phyloP scores from a whole-genome alignment of 2,329 filamentous ascomycete species.

The Neospermospora avenae region DNA sequence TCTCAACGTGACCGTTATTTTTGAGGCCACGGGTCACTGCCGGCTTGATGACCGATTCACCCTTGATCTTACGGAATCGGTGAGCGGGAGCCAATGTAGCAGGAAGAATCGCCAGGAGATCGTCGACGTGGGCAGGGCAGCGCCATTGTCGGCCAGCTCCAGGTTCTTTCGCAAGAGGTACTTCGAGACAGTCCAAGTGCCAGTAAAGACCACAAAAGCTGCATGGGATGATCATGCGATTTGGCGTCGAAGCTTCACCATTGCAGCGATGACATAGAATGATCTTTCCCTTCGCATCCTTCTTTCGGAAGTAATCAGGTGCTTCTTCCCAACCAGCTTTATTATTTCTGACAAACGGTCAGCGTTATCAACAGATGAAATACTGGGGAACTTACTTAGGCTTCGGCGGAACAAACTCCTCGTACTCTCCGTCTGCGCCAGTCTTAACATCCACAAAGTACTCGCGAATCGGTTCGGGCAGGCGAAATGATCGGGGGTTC shows the following conservation, averaged over 20 bases:
- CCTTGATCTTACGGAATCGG: slow-evolving; percentile 58
- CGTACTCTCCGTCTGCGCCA: slow-evolving; percentile 75
- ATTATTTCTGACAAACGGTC: slow-evolving; percentile 7
- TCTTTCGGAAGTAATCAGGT: slow-evolving; percentile 65
- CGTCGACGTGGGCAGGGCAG: slow-evolving; percentile 83
- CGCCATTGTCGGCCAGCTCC: slow-evolving; percentile 72
- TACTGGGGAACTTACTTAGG: slow-evolving; percentile 52
- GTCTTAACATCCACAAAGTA: slow-evolving; percentile 79
- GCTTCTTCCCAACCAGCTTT: slow-evolving; percentile 52
- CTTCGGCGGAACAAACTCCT: slow-evolving; percentile 56
- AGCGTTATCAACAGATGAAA: not conserved
- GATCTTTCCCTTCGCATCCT: slow-evolving; percentile 68
- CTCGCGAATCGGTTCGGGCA: slow-evolving; percentile 68
- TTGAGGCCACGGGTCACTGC: slow-evolving; percentile 59
- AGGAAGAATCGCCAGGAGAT: slow-evolving; percentile 62
- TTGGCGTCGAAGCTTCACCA: slow-evolving; percentile 54
- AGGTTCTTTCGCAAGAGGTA: slow-evolving; percentile 77
- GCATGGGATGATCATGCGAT: slow-evolving; percentile 77
- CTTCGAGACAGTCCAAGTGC: slow-evolving; percentile 90
- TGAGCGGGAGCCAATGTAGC: slow-evolving; percentile 56
- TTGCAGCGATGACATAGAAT: slow-evolving; percentile 79
- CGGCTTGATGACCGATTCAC: slow-evolving; percentile 49
- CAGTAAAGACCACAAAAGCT: slow-evolving; percentile 78
- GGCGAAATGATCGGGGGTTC: slow-evolving; percentile 68
- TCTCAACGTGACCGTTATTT: slow-evolving; percentile 70